A percentile compares a stretch with the other conserved stretches of the same genome.
phyloP scores from a whole-genome alignment of 1,284 basidiomycete species.

The Naganishia albida region DNA sequence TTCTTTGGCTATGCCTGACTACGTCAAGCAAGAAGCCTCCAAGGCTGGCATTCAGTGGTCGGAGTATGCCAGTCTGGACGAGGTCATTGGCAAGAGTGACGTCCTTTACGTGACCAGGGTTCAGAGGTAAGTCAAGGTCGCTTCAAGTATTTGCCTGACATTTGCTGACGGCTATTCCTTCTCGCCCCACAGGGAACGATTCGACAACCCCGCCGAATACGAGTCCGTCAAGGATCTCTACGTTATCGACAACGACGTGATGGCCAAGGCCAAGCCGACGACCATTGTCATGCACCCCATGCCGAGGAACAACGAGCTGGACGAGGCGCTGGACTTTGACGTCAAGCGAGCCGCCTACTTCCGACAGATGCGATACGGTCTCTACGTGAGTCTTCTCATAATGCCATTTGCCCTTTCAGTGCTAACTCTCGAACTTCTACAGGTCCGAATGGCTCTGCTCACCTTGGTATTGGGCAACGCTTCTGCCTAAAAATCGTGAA shows the following conservation, averaged over 20 bases:
- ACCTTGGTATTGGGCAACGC: constrained; percentile 61
- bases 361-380: constrained; percentile 97
- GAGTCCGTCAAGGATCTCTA: constrained; percentile 89
- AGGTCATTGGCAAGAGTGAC: constrained; percentile 89
- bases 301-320: constrained; percentile 93
- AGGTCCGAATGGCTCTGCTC: constrained; percentile 77
- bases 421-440: constrained; percentile 8
- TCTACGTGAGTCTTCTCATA: constrained; percentile 71
- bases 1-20: constrained; percentile 87
- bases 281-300: constrained; percentile 99
- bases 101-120: constrained; percentile 96
- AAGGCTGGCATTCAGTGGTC: constrained; percentile 78
- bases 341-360: constrained; percentile 92
- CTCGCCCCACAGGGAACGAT: constrained; percentile 65
- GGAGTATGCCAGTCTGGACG: constrained; percentile 74
- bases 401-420: background rate
- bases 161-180: background rate
- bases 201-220: constrained; percentile 80
- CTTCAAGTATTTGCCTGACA: background rate
- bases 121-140: constrained; percentile 62
- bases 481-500: constrained; percentile 12
- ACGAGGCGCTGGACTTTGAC: constrained; percentile 97
- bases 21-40: constrained; percentile 76
- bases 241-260: constrained; percentile 87
- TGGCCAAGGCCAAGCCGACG: constrained; percentile 87